Evolutionary conservation across 2,329 filamentous ascomycete genomes (phyloP).

Genomic region (Teratosphaeria gauchensis): DNA sequence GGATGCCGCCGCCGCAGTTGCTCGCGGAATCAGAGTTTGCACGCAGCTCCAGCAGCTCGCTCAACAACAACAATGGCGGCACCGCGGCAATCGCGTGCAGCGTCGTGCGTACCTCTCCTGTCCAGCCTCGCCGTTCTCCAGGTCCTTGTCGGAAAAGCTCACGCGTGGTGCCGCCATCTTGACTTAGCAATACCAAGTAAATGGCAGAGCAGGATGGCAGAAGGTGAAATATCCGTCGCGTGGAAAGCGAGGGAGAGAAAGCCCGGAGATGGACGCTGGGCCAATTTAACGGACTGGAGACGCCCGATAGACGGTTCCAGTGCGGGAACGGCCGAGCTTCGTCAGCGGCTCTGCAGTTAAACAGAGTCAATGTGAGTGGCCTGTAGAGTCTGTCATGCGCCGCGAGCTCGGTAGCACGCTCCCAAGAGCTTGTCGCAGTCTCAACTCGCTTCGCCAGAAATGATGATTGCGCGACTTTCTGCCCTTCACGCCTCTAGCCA

Average conservation of each 20-base stretch:
- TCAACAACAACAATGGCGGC: neutral
- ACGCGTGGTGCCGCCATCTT: slow-evolving; percentile 30
- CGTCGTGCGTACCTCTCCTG: slow-evolving; percentile 15
- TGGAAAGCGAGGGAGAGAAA: neutral
- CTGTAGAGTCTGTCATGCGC: neutral
- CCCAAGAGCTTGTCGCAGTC: neutral
- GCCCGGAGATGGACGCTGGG: neutral
- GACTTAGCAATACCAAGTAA: neutral
- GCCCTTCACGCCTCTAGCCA: neutral
- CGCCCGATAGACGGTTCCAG: neutral
- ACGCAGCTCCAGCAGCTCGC: neutral
- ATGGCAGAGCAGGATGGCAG: neutral
- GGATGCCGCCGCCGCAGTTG: neutral
- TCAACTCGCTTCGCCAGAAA: neutral
- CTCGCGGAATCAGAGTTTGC: neutral
- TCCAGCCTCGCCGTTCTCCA: slow-evolving; percentile 28
- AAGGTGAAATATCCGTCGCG: neutral
- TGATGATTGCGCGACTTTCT: slow-evolving; percentile 4
- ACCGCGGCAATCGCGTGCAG: neutral
- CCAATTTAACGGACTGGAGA: neutral
- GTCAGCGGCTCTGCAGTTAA: slow-evolving; percentile 2
- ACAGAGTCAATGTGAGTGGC: neutral
- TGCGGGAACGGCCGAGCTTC: neutral
- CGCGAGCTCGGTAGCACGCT: neutral
- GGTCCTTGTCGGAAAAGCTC: slow-evolving; percentile 31